These are phyloP conservation scores for Moesziomyces aphidis DNA, from an alignment of 1,284 basidiomycete genomes.

Conservation along the genomic window DNA sequence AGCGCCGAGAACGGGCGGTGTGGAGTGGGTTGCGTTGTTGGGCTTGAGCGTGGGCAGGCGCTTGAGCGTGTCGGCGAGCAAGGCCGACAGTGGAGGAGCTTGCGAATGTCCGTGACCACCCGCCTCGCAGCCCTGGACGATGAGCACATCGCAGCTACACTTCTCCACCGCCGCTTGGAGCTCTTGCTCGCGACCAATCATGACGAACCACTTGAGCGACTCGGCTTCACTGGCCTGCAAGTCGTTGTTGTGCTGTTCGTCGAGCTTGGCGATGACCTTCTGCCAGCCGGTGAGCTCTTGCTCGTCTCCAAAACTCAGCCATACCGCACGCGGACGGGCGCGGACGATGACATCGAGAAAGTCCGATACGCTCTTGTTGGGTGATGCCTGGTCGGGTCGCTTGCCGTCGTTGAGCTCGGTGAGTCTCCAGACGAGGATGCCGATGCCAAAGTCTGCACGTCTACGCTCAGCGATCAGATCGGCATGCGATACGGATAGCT, in stretches of 20 bases:
- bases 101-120: constrained; percentile 63
- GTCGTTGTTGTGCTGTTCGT: constrained; percentile 33
- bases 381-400: constrained; percentile 7
- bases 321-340: constrained; percentile 53
- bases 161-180: constrained; percentile 46
- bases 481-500: constrained; percentile 25
- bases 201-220: constrained; percentile 51
- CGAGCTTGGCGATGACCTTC: constrained; percentile 37
- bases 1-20: constrained; percentile 52
- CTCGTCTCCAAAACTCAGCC: constrained; percentile 61
- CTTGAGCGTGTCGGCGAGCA: constrained; percentile 34
- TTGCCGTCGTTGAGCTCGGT: constrained; percentile 45
- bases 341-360: constrained; percentile 51
- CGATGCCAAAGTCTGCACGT: constrained; percentile 57
- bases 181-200: constrained; percentile 53
- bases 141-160: constrained; percentile 54
- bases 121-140: constrained; percentile 59
- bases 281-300: constrained; percentile 51
- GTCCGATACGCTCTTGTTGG: constrained; percentile 19
- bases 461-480: constrained; percentile 4
- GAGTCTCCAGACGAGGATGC: constrained; percentile 62
- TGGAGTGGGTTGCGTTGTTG: constrained; percentile 15
- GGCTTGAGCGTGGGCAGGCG: constrained; percentile 21
- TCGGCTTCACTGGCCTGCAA: constrained; percentile 25
- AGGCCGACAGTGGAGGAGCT: constrained; percentile 53